Evolutionary conservation across 192 early-diverging fungal species (phyloP).

Genomic region (Funneliformis mosseae): DNA sequence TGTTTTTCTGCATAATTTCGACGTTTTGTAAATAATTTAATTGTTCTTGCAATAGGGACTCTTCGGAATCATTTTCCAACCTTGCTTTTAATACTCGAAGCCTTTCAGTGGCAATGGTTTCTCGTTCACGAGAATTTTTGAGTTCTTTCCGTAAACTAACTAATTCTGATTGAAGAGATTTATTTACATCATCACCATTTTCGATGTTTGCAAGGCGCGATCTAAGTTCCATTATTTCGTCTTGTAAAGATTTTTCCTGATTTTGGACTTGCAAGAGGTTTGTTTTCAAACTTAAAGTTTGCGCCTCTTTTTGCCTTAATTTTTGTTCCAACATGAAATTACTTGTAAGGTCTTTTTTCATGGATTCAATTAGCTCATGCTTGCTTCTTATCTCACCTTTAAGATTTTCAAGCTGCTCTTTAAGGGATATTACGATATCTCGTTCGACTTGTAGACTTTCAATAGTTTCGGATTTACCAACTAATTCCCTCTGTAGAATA

Average conservation of each 20-base stretch:
- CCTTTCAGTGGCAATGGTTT: not conserved
- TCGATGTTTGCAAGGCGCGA: not conserved
- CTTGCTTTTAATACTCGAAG: not conserved
- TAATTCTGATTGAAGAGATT: constrained; percentile 3
- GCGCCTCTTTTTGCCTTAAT: constrained; percentile 5
- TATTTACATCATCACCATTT: not conserved
- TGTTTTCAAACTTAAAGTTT: not conserved
- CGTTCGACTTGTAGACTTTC: constrained; percentile 16
- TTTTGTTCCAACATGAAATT: constrained; percentile 2
- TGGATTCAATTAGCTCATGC: constrained; percentile 16
- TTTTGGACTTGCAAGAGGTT: not conserved
- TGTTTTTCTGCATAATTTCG: constrained; percentile 8
- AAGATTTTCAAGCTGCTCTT: constrained; percentile 5
- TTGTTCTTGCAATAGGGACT: not conserved
- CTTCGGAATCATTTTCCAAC: not conserved
- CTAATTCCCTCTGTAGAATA: not conserved
- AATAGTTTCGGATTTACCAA: not conserved
- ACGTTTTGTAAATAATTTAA: not conserved
- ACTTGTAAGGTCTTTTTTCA: constrained; percentile 10
- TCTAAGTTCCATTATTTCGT: not conserved
- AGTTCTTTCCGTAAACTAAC: not conserved
- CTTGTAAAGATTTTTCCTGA: constrained; percentile 7
- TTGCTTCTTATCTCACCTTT: constrained; percentile 5
- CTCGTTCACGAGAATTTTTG: not conserved
- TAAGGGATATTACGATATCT: not conserved